Percentiles rank a stretch among this genome's conserved stretches.
These are phyloP conservation scores for Niebla homalea DNA, from an alignment of 495 filamentous ascomycete species.

Conservation along the genomic window DNA sequence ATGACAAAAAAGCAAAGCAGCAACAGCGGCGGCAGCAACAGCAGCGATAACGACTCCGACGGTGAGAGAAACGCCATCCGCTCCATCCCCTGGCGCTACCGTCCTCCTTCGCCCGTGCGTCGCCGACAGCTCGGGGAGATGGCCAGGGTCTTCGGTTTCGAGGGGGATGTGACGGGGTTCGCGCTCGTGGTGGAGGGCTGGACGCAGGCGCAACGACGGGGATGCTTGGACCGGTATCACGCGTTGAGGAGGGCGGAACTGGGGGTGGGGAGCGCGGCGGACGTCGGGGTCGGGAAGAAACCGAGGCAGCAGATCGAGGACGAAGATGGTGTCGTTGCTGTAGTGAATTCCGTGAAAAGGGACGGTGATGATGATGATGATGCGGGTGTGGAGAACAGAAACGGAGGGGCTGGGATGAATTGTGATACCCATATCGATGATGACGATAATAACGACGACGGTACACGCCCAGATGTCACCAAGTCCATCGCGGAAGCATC, in stretches of 20 bases:
- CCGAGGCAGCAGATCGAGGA: neutral
- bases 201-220: constrained; percentile 74
- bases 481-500: too few species aligned
- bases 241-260: constrained; percentile 32
- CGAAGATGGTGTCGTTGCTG: neutral
- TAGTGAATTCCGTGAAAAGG: too few species aligned
- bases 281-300: neutral
- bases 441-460: neutral
- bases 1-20: neutral
- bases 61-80: constrained; percentile 25
- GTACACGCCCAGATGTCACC: too few species aligned
- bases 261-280: constrained; percentile 2
- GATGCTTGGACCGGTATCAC: constrained; percentile 77
- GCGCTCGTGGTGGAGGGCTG: constrained; percentile 85
- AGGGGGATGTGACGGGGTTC: constrained; percentile 61
- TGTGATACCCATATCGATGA: neutral
- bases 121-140: constrained; percentile 83
- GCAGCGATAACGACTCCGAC: constrained; percentile 18
- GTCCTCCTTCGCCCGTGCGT: constrained; percentile 62
- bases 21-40: constrained; percentile 18
- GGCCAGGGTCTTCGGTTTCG: constrained; percentile 67
- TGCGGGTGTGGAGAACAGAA: neutral
- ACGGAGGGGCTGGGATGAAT: neutral
- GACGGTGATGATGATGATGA: neutral
- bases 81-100: constrained; percentile 42